Evolutionary conservation across 495 filamentous ascomycete genomes (phyloP), one percentile per base, ranked within the genome.

Genomic region (Articulospora tetracladia): DNA sequence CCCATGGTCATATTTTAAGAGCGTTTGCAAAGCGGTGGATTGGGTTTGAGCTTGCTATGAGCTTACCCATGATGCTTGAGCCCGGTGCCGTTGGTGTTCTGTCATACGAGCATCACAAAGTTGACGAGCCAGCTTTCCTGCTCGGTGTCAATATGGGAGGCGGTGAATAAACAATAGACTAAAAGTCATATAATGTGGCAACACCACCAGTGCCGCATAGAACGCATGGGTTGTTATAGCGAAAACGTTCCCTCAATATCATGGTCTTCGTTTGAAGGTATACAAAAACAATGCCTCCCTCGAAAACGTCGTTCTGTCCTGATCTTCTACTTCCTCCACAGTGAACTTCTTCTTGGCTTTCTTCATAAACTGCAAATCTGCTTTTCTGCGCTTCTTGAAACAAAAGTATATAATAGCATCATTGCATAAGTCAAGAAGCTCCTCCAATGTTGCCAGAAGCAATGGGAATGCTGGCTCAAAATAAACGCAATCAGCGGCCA

Each of bases 401-500:
- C 93, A 98, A 76, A 98, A 98, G 73, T 90, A 97, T 66, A 93
- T 86, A 3, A 89, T 77, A 0, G 91, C 81, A 15, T 77, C 65
- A 1, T 82, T 75, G 19, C 77, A 75, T 26, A 78, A 67, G 41
- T 56, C 78, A 39, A 89, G 66, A 57, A 90, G 74, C 47, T 83
- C 79, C 57, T 80, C 72, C 63, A 98, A 70, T n/a, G 94, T 97
- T 61, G 84, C 73, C 64, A 92, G 79, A 30, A 98, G 78, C 27
- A 96, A 78, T 46, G 92, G 92, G 69, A 98, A 98, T 2, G 93
- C 89, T 2, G 93, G 91, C 71, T 98, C 93, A 66, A 95, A 95
- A 78, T 98, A 98, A 52, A 96, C 92, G 76, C 94, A 98, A 71
- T 98, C 94, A 6, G 93, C 94, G 12, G 94, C 94, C 12, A 98